phyloP scores from a whole-genome alignment of 305 asterid genomes.

The Solanum hybrid region DNA sequence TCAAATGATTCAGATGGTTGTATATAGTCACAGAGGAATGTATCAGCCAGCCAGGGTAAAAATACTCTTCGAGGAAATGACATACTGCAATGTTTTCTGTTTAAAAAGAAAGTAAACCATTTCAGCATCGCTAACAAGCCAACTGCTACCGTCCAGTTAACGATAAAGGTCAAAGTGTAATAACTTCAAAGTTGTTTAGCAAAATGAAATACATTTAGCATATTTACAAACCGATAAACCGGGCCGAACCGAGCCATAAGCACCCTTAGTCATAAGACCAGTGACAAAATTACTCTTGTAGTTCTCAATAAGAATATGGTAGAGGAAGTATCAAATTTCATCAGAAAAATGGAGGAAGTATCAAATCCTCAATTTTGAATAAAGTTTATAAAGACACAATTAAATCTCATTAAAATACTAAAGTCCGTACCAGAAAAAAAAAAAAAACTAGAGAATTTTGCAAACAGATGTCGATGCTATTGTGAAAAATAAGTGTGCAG shows the following conservation, averaged over 20 bases:
- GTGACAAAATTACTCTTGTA: neutral
- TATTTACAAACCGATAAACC: neutral
- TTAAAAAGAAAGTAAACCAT: constrained; percentile 11
- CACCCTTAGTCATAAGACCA: neutral
- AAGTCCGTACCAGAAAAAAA: neutral
- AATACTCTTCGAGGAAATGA: constrained; percentile 83
- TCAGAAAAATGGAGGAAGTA: neutral
- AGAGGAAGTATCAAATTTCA: neutral
- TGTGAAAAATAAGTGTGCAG: neutral
- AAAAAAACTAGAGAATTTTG: neutral
- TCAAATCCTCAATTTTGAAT: neutral
- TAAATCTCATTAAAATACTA: neutral
- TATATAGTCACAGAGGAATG: constrained; percentile 80
- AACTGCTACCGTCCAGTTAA: constrained; percentile 9
- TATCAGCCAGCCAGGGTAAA: constrained; percentile 79
- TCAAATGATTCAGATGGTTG: constrained; percentile 73
- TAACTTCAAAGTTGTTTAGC: neutral
- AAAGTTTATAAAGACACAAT: neutral
- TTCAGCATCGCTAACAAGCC: constrained; percentile 15
- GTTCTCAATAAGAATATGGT: neutral
- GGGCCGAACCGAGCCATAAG: neutral
- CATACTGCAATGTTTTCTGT: constrained; percentile 52
- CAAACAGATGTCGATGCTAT: neutral
- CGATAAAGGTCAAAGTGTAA: neutral
- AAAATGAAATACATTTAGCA: neutral